Conservation (phyloP, 2,329 filamentous ascomycete genomes). For the Fragosphaeria purpurea region DNA sequence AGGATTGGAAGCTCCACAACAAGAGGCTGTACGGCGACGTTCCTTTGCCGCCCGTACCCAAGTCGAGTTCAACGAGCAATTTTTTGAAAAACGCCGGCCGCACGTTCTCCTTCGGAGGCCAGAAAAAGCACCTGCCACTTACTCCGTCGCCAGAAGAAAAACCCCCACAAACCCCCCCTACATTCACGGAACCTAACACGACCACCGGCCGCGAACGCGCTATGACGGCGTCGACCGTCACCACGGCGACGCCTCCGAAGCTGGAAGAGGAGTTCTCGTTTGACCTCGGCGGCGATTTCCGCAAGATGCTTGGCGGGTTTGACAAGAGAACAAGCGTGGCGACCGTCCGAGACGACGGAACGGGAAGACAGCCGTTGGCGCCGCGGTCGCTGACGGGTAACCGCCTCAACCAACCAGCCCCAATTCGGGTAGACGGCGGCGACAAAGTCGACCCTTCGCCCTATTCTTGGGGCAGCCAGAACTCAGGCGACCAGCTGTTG, state of each 20-base stretch:
- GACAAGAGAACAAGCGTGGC: slow-evolving; percentile 43
- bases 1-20: slow-evolving; percentile 28
- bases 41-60: slow-evolving; percentile 32
- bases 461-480: slow-evolving; percentile 41
- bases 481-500: slow-evolving; percentile 40
- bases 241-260: slow-evolving; percentile 41
- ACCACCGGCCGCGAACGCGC: slow-evolving; percentile 34
- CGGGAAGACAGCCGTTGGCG: slow-evolving; percentile 23
- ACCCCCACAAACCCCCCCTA: slow-evolving; percentile 11
- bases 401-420: slow-evolving; percentile 35
- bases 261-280: slow-evolving; percentile 36
- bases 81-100: slow-evolving; percentile 47
- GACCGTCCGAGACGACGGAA: slow-evolving; percentile 33
- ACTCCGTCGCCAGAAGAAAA: slow-evolving; percentile 27
- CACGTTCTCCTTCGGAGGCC: slow-evolving; percentile 50
- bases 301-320: slow-evolving; percentile 47
- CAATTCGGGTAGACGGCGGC: slow-evolving; percentile 36
- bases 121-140: slow-evolving; percentile 37
- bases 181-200: slow-evolving; percentile 20
- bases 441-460: slow-evolving; percentile 36
- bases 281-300: slow-evolving; percentile 49
- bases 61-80: slow-evolving; percentile 34
- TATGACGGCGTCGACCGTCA: slow-evolving; percentile 44
- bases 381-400: slow-evolving; percentile 37
- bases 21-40: slow-evolving; percentile 31